Conservation (phyloP, 495 filamentous ascomycete species). For the Lasiosphaeriaceae sp. region DNA sequence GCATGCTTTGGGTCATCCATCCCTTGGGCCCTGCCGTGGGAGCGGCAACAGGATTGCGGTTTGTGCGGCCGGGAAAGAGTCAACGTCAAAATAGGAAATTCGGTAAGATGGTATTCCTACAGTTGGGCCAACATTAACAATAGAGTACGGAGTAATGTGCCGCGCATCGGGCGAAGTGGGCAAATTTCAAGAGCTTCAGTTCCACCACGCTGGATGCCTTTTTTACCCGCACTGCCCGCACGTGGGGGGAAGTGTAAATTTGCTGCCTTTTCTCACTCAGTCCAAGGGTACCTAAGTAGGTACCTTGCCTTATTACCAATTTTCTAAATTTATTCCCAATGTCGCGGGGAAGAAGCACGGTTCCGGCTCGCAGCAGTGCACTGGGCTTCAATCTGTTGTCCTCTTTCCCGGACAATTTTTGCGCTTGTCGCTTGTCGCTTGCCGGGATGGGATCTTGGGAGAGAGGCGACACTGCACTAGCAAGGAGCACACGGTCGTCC, state of each 20-base stretch:
- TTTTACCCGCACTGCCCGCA: no score
- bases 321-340: no score
- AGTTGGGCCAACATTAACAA: not conserved
- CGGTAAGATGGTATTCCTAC: not conserved
- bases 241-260: no score
- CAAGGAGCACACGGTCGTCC: not conserved
- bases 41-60: no score
- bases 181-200: not conserved
- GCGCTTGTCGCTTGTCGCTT: not conserved
- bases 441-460: not conserved
- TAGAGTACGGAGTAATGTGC: not conserved
- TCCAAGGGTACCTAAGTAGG: no score
- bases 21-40: no score
- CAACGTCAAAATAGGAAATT: not conserved
- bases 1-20: not conserved
- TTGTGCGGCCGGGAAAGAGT: no score
- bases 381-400: not conserved
- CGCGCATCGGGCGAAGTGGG: not conserved
- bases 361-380: not conserved
- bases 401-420: not conserved
- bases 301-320: no score
- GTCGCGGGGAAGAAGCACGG: not conserved
- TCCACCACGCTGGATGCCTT: no score
- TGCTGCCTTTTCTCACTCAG: no score
- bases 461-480: not conserved